A percentile compares a stretch with the other conserved stretches of the same genome.
Evolutionary conservation across 148 eudicot genomes (phyloP).

Genomic region (Rhododendron williamsianum): DNA sequence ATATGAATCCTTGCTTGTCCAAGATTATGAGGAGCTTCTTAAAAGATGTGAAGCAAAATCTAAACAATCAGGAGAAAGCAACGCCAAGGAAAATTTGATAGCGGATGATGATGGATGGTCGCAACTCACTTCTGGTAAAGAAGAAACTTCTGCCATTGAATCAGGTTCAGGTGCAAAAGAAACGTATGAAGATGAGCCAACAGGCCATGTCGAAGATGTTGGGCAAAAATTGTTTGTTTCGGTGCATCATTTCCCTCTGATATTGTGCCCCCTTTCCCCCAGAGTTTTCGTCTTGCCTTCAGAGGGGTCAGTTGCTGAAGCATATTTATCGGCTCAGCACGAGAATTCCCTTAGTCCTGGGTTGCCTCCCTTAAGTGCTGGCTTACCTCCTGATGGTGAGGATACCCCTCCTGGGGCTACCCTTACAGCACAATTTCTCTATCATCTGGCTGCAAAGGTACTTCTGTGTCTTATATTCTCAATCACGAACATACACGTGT

Average conservation of each 20-base stretch:
- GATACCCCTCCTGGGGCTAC: constrained; percentile 75
- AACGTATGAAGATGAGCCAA: constrained; percentile 28
- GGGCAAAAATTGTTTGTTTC: constrained; percentile 45
- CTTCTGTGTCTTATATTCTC: neutral
- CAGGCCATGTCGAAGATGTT: constrained; percentile 26
- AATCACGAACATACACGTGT: neutral
- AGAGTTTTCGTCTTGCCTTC: constrained; percentile 88
- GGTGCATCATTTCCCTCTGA: constrained; percentile 87
- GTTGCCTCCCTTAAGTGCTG: constrained; percentile 80
- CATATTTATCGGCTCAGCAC: constrained; percentile 58
- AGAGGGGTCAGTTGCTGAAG: constrained; percentile 89
- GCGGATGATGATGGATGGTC: constrained; percentile 65
- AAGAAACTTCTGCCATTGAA: constrained; percentile 33
- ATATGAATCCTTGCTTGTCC: constrained; percentile 82
- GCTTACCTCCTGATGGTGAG: constrained; percentile 57
- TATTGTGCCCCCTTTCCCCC: constrained; percentile 85
- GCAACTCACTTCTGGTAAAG: constrained; percentile 40
- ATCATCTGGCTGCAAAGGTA: constrained; percentile 86
- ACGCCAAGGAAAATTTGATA: constrained; percentile 24
- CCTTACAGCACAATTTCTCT: constrained; percentile 88
- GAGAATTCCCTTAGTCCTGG: constrained; percentile 85
- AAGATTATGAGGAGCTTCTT: constrained; percentile 82
- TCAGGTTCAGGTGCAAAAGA: constrained; percentile 34
- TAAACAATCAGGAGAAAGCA: constrained; percentile 16
- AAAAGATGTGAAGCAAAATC: constrained; percentile 33